Base-by-base conservation (phyloP, 805 yeast genomes). In the Yamadazyma tumulicola region DNA sequence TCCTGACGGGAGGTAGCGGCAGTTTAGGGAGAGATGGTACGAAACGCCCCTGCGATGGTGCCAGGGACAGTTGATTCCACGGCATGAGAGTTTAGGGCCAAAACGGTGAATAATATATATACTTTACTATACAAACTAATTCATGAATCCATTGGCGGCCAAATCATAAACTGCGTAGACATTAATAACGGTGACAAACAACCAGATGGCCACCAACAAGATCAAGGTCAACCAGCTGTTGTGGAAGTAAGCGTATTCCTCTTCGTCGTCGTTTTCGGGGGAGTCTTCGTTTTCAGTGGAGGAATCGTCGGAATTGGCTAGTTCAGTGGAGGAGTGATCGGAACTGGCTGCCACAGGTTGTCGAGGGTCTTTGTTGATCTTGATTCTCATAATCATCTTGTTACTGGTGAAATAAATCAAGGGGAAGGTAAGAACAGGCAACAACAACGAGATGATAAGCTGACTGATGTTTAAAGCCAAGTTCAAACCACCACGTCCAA, bases 371-470 rank as follows among this genome's bases (percentile, higher is more conserved):
- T 21, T 9, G 11, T 21, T 21, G n/a, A n/a, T 12, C 37, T 72
- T 69, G 5, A 79, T 76, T 31, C 60, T 67, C 97, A 89, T 88
- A 31, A 82, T 73, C 10, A 72, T 55, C 48, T 75, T 79, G 34
- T 68, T 72, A 32, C 85, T 75, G 1, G 96, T 89, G 57, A 88
- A 83, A 51, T 79, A 88, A 31, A 88, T 75, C 52, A 88, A 65
- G 5, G 96, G 96, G 1, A 94, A 91, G 6, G 89, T 77, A 28
- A 86, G 69, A 45, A 88, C 81, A 7, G 96, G 96, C 38, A 88
- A 68, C 29, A 89, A 69, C 34, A 89, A 72, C 2, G 96, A 85
- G 32, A 88, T 67, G 1, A 85, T 79, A 13, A 88, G 93, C 59
- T 88, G 97, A 0, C 93, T 79, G n/a, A 85, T 77, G 50, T 87